These are phyloP conservation scores for Ophiostoma montium DNA, from an alignment of 2,329 filamentous ascomycete genomes.

Conservation along the genomic window DNA sequence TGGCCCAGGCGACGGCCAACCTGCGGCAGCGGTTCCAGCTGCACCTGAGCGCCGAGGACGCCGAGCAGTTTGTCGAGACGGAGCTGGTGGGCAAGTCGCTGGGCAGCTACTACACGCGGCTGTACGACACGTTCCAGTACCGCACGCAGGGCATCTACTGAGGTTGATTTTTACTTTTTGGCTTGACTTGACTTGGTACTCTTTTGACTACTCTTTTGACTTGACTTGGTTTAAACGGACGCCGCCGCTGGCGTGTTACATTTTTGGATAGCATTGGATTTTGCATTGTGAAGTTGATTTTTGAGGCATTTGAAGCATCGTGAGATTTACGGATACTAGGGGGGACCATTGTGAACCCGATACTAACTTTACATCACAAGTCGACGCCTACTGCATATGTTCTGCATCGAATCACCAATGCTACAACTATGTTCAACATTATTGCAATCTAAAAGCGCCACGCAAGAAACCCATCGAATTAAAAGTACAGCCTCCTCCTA, in stretches of 20 bases:
- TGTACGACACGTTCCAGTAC: constrained; percentile 83
- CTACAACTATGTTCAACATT: neutral
- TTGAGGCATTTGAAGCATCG: no score
- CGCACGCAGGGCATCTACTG: constrained; percentile 81
- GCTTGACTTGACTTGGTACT: neutral
- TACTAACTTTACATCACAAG: no score
- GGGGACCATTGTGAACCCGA: no score
- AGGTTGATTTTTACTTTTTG: constrained; percentile 24
- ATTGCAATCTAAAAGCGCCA: neutral
- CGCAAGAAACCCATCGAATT: neutral
- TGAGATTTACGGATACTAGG: no score
- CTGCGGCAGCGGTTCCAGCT: constrained; percentile 66
- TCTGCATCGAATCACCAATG: neutral
- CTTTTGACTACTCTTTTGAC: neutral
- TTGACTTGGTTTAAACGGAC: no score
- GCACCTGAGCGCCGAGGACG: constrained; percentile 69
- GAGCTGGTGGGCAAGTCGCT: constrained; percentile 69
- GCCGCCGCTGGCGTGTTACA: no score
- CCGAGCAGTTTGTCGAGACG: constrained; percentile 65
- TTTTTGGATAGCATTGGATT: no score
- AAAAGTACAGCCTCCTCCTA: neutral
- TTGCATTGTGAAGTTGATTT: no score
- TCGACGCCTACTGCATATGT: neutral
- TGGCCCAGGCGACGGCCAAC: constrained; percentile 54
- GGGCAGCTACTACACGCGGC: constrained; percentile 75